These are phyloP conservation scores for Trichophyton schoenleinii DNA, from an alignment of 2,329 filamentous ascomycete species.

Conservation along the genomic window DNA sequence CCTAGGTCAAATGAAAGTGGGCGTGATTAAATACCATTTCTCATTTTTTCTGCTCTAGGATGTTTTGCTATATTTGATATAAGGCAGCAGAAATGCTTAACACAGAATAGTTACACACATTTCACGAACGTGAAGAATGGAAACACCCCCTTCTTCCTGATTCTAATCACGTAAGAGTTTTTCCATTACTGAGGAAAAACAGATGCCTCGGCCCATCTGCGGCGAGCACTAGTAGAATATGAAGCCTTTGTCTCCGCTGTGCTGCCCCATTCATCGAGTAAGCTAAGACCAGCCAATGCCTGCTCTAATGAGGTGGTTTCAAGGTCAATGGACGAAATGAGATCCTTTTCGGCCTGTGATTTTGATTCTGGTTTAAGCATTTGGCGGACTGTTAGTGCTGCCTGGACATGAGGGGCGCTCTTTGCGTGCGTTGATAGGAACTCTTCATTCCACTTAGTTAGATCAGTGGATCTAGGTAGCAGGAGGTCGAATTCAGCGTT, in stretches of 20 bases:
- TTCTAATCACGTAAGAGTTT: background rate
- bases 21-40: background rate
- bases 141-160: no score
- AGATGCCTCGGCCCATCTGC: conserved; percentile 31
- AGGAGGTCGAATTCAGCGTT: conserved; percentile 54
- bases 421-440: conserved; percentile 51
- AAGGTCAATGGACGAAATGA: conserved; percentile 47
- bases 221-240: conserved; percentile 33
- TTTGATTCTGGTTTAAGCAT: conserved; percentile 47
- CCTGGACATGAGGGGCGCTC: conserved; percentile 51
- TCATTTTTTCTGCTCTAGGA: background rate
- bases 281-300: conserved; percentile 42
- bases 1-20: background rate
- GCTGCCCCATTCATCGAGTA: conserved; percentile 42
- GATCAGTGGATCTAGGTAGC: conserved; percentile 43
- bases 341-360: conserved; percentile 46
- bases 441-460: conserved; percentile 53
- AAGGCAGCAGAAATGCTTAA: background rate
- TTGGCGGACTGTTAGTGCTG: conserved; percentile 48
- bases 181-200: conserved; percentile 18
- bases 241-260: conserved; percentile 37
- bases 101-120: conserved; percentile 2
- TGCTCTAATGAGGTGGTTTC: conserved; percentile 43
- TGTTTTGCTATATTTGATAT: background rate
- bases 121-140: background rate